Evolutionary conservation across 805 yeast species (phyloP).

Genomic region (Kodamaea leandrae): DNA sequence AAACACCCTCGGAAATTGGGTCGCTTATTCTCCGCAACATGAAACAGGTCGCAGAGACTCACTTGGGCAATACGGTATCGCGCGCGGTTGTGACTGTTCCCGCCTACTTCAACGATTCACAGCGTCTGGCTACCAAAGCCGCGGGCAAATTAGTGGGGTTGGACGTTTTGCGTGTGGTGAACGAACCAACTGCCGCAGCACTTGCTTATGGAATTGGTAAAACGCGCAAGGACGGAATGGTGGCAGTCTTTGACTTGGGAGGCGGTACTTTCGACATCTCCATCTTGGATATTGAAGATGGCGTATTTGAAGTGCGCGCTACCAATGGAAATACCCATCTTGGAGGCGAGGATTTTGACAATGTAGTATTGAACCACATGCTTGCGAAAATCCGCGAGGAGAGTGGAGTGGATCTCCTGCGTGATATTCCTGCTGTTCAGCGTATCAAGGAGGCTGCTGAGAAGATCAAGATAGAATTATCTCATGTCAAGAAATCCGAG

Average conservation of each 20-base stretch:
- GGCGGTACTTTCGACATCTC: slow-evolving; percentile 88
- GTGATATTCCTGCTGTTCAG: slow-evolving; percentile 60
- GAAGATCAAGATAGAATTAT: slow-evolving; percentile 69
- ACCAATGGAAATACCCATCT: slow-evolving; percentile 83
- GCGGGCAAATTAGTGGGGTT: slow-evolving; percentile 77
- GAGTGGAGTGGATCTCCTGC: slow-evolving; percentile 48
- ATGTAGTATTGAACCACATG: slow-evolving; percentile 55
- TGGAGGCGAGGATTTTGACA: slow-evolving; percentile 86
- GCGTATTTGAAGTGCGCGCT: slow-evolving; percentile 78
- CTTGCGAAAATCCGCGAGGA: slow-evolving; percentile 54
- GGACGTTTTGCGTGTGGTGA: slow-evolving; percentile 70
- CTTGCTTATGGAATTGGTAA: slow-evolving; percentile 74
- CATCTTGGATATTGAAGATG: slow-evolving; percentile 71
- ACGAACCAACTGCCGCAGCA: slow-evolving; percentile 87
- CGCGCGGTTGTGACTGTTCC: slow-evolving; percentile 85
- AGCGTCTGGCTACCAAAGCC: slow-evolving; percentile 78
- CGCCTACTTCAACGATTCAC: slow-evolving; percentile 79
- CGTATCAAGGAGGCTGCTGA: slow-evolving; percentile 80
- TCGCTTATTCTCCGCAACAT: slow-evolving; percentile 62
- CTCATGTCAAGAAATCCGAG: slow-evolving; percentile 59
- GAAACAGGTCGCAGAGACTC: slow-evolving; percentile 63
- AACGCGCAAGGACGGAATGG: slow-evolving; percentile 47
- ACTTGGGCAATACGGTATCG: slow-evolving; percentile 39
- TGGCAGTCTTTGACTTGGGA: slow-evolving; percentile 71
- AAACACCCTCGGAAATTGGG: slow-evolving; percentile 72